phyloP scores from a whole-genome alignment of 352 stramenopile genomes.

The Pythium utonaiense region DNA sequence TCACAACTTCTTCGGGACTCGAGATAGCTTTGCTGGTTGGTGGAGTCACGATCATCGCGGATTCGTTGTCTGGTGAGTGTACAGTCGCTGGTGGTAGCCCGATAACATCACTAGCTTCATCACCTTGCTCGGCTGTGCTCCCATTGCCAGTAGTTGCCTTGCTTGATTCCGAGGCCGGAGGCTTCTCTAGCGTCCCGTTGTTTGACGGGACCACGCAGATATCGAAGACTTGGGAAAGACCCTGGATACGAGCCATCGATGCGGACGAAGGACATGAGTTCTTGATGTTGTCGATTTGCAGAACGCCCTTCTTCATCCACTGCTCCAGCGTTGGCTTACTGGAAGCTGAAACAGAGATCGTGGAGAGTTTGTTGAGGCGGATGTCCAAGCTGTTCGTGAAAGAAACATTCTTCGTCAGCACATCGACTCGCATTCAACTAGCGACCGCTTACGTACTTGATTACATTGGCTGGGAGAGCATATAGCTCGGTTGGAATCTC shows the following conservation, averaged over 20 bases:
- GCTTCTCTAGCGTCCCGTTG: not conserved
- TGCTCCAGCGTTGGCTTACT: constrained; percentile 25
- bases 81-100: not conserved
- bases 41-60: not conserved
- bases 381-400: constrained; percentile 34
- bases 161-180: not conserved
- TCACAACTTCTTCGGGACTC: not conserved
- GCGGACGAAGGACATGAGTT: constrained; percentile 4
- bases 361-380: constrained; percentile 32
- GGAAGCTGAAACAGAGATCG: constrained; percentile 29
- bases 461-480: constrained; percentile 7
- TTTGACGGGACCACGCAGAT: constrained; percentile 21
- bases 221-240: constrained; percentile 25
- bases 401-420: not conserved
- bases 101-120: not conserved
- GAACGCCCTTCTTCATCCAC: constrained; percentile 31
- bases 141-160: not conserved
- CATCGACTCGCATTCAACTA: too few relatives aligned
- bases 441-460: constrained; percentile 26
- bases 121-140: not conserved
- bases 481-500: constrained; percentile 30
- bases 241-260: constrained; percentile 13
- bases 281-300: constrained; percentile 34
- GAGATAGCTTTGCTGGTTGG: not conserved
- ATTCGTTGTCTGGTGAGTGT: constrained; percentile 4